Evolutionary conservation across 257 asterid genomes (phyloP).

Genomic region (Primulina eburnea): DNA sequence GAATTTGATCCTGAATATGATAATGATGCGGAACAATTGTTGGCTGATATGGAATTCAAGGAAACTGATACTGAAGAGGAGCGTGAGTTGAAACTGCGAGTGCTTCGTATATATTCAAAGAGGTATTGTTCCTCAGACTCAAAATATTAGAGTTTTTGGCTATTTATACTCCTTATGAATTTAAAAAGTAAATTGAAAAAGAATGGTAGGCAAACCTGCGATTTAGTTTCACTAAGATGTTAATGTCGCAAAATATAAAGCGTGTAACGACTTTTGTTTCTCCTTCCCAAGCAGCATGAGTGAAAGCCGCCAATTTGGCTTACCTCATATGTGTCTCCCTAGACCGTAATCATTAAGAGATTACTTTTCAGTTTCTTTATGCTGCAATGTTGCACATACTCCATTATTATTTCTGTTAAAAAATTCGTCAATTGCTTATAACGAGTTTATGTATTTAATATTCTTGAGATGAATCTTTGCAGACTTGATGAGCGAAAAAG

Average conservation of each 20-base stretch:
- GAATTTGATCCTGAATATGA: slow-evolving; percentile 90
- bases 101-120: slow-evolving; percentile 69
- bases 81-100: slow-evolving; percentile 63
- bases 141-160: not conserved
- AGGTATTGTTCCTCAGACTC: slow-evolving; percentile 39
- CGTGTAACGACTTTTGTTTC: not conserved
- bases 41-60: slow-evolving; percentile 94
- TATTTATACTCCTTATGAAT: slow-evolving; percentile 4
- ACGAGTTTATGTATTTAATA: not conserved
- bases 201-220: too few species aligned
- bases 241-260: not conserved
- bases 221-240: slow-evolving; percentile 16
- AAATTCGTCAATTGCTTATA: not conserved
- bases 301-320: not conserved
- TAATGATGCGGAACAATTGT: slow-evolving; percentile 79
- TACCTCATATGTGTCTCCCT: not conserved
- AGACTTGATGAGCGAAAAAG: slow-evolving; percentile 88
- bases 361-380: not conserved
- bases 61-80: slow-evolving; percentile 76
- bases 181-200: not conserved
- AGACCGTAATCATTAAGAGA: too few species aligned
- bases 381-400: not conserved
- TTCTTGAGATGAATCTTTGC: slow-evolving; percentile 26
- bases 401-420: not conserved
- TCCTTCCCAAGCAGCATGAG: not conserved